Conservation (phyloP, 2,329 filamentous ascomycete species). For the Scortechinia acanthostroma region DNA sequence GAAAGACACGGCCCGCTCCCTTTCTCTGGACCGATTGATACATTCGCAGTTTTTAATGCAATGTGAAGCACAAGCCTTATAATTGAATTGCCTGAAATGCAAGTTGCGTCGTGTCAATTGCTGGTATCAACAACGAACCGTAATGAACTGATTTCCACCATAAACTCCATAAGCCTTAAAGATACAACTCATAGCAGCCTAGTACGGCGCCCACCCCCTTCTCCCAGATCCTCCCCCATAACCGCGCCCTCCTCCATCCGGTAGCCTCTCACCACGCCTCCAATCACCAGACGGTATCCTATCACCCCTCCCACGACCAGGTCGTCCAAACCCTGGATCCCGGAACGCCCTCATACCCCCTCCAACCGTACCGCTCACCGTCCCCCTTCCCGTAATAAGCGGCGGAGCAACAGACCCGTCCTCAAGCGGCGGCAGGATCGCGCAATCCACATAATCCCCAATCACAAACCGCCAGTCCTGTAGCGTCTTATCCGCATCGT, state of each 20-base stretch:
- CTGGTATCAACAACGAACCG: too few relatives aligned
- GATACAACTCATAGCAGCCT: constrained; percentile 16
- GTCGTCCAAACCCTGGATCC: constrained; percentile 32
- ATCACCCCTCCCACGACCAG: constrained; percentile 23
- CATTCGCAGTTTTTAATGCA: too few relatives aligned
- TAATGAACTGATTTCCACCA: too few relatives aligned
- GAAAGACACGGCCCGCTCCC: too few relatives aligned
- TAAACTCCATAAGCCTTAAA: constrained; percentile 5
- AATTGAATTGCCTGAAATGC: too few relatives aligned
- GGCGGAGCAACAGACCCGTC: constrained; percentile 69
- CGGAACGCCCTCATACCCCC: constrained; percentile 16
- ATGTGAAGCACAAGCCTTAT: too few relatives aligned
- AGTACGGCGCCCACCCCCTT: constrained; percentile 14
- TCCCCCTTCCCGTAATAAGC: constrained; percentile 35
- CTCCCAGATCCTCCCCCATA: constrained; percentile 30
- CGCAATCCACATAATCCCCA: constrained; percentile 81
- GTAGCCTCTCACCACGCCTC: constrained; percentile 57
- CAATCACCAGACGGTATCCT: constrained; percentile 47
- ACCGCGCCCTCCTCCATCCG: constrained; percentile 41
- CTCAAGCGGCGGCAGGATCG: constrained; percentile 67
- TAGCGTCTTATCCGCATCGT: constrained; percentile 67
- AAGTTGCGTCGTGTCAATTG: too few relatives aligned
- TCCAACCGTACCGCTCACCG: constrained; percentile 28
- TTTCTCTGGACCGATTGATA: too few relatives aligned
- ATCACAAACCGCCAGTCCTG: constrained; percentile 75